Conservation (phyloP, 1,284 basidiomycete species). For the Apiotrichum akiyoshidainum region DNA sequence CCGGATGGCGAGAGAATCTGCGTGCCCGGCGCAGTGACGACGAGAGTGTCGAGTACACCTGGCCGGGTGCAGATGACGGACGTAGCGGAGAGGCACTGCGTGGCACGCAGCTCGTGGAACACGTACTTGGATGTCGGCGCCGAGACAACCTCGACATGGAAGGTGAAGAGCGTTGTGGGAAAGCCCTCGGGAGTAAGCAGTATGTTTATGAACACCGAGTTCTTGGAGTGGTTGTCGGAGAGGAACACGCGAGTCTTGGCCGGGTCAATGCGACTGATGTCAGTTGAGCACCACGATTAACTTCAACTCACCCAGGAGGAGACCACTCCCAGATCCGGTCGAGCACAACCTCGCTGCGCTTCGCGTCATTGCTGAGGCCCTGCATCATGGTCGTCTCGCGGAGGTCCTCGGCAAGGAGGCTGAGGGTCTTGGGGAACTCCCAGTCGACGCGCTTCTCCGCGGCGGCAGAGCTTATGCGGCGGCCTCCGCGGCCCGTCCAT, state of each 20-base stretch:
- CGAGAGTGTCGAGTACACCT: conserved; percentile 64
- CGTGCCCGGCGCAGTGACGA: conserved; percentile 58
- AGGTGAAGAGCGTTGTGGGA: conserved; percentile 57
- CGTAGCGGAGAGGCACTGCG: conserved; percentile 56
- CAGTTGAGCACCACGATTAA: background rate
- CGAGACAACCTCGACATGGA: conserved; percentile 51
- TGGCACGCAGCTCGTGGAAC: conserved; percentile 35
- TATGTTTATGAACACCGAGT: conserved; percentile 37
- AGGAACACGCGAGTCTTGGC: conserved; percentile 43
- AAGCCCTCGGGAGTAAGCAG: conserved; percentile 54
- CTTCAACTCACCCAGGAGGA: conserved; percentile 30
- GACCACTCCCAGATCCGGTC: conserved; percentile 39
- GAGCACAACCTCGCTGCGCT: conserved; percentile 40
- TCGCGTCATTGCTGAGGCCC: conserved; percentile 32
- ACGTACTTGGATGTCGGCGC: conserved; percentile 42
- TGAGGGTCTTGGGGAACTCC: conserved; percentile 56
- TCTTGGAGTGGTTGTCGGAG: conserved; percentile 31
- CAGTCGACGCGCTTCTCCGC: conserved; percentile 39
- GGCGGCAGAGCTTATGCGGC: background rate
- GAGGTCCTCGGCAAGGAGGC: conserved; percentile 55
- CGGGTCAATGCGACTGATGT: conserved; percentile 49
- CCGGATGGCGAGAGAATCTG: conserved; percentile 62
- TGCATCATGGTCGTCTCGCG: conserved; percentile 51
- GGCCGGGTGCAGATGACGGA: conserved; percentile 63
- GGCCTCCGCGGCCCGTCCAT: background rate